These are phyloP conservation scores for Prunus campanulata DNA, from an alignment of 306 rosid species.

Conservation along the genomic window DNA sequence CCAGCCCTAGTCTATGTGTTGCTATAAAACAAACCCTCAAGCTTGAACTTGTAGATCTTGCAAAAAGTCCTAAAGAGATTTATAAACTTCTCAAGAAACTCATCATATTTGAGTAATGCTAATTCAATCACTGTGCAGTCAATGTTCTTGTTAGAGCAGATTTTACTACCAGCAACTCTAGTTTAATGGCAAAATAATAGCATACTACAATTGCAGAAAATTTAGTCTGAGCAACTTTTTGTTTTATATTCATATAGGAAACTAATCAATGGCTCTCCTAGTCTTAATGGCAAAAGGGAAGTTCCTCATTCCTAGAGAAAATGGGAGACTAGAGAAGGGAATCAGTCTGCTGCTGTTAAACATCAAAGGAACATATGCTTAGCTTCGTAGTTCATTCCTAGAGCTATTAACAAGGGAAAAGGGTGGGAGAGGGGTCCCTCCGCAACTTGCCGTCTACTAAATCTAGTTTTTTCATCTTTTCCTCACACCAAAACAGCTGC, in stretches of 20 bases:
- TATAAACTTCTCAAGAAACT: no score
- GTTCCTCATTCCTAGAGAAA: not conserved
- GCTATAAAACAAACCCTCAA: no score
- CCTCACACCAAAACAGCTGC: conserved; percentile 90
- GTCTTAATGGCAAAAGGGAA: not conserved
- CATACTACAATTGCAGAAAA: not conserved
- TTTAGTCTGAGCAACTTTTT: not conserved
- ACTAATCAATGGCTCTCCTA: not conserved
- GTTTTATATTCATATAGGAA: not conserved
- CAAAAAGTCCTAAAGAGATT: no score
- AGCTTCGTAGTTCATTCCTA: not conserved
- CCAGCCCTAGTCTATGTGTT: no score
- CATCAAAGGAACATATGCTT: not conserved
- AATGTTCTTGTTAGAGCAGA: no score
- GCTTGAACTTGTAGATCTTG: no score
- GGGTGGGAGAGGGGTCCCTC: conserved; percentile 79
- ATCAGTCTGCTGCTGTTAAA: conserved; percentile 6
- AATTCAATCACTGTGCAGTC: no score
- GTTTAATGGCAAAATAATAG: not conserved
- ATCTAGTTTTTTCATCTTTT: conserved; percentile 81
- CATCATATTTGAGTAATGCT: no score
- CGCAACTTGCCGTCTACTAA: conserved; percentile 53
- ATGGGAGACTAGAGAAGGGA: not conserved
- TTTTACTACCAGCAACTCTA: not conserved
- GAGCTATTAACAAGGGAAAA: conserved; percentile 68